A percentile compares a stretch with the other conserved stretches of the same genome.
Conservation (phyloP, 2,329 filamentous ascomycete genomes). For the Colletotrichum spinosum region DNA sequence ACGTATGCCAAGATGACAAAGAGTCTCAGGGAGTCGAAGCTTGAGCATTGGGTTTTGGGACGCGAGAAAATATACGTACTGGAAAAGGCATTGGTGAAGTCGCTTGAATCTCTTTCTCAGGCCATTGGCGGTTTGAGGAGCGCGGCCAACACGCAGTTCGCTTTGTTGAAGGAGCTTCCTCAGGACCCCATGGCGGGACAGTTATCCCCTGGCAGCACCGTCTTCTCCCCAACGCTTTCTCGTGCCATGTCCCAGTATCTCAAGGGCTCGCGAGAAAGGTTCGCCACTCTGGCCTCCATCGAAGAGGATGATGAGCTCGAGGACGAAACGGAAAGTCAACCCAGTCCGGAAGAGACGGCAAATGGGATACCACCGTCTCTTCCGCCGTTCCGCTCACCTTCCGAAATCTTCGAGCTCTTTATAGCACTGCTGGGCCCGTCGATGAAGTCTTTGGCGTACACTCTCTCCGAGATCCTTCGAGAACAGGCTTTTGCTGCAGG, state of each 20-base stretch:
- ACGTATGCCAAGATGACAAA: constrained; percentile 79
- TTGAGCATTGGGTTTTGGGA: constrained; percentile 87
- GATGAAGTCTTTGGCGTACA: constrained; percentile 95
- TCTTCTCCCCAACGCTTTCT: constrained; percentile 46
- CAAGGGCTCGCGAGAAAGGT: constrained; percentile 57
- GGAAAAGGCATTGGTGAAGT: constrained; percentile 83
- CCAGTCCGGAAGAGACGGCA: constrained; percentile 54
- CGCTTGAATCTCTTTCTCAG: constrained; percentile 86
- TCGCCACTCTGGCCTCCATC: constrained; percentile 67
- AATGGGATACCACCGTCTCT: constrained; percentile 39
- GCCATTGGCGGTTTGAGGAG: constrained; percentile 91
- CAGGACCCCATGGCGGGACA: constrained; percentile 44
- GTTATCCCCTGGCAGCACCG: constrained; percentile 45
- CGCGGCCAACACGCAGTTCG: constrained; percentile 90
- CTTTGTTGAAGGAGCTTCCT: constrained; percentile 76
- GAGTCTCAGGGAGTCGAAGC: constrained; percentile 85
- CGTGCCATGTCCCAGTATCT: constrained; percentile 47
- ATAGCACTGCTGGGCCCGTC: constrained; percentile 90
- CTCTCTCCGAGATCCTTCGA: constrained; percentile 86
- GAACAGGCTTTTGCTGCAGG: constrained; percentile 84
- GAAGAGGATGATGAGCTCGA: constrained; percentile 69
- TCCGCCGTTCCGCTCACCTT: constrained; percentile 68
- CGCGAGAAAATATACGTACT: constrained; percentile 82
- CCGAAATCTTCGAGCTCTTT: constrained; percentile 92
- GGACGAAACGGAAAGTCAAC: constrained; percentile 45